Conservation (phyloP, 73 alveolate genomes). For the Tetrahymena elliotti region DNA sequence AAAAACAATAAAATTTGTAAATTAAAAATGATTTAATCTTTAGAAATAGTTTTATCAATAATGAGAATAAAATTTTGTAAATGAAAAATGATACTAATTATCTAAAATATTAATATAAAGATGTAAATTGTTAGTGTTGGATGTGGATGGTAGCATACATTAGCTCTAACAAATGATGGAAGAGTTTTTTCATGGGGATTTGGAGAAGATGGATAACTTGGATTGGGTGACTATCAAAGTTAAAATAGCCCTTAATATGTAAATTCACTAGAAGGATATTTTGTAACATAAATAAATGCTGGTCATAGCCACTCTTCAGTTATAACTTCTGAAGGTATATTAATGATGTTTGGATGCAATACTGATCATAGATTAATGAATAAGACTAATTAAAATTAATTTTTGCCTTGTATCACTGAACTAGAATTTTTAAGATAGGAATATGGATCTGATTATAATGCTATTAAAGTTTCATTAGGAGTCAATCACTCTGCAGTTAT, state of each 20-base stretch:
- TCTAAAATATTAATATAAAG: not conserved
- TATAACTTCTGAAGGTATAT: slow-evolving; percentile 30
- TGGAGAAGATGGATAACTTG: slow-evolving; percentile 94
- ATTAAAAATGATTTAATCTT: no score
- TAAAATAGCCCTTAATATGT: slow-evolving; percentile 34
- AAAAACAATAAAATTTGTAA: no score
- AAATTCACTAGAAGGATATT: slow-evolving; percentile 2
- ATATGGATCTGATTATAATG: not conserved
- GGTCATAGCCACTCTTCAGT: slow-evolving; percentile 73
- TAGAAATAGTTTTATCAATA: no score
- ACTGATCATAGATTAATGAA: slow-evolving; percentile 59
- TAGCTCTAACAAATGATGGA: slow-evolving; percentile 74
- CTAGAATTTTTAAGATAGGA: not conserved
- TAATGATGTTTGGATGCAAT: slow-evolving; percentile 67
- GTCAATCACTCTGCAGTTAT: slow-evolving; percentile 14
- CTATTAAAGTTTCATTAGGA: slow-evolving; percentile 4
- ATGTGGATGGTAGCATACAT: slow-evolving; percentile 90
- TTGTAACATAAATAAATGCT: slow-evolving; percentile 33
- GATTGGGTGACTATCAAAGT: slow-evolving; percentile 79
- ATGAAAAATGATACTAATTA: no score
- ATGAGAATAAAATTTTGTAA: no score
- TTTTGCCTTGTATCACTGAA: slow-evolving; percentile 38
- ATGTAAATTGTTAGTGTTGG: slow-evolving; percentile 25
- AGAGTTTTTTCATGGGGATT: slow-evolving; percentile 89
- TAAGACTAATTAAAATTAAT: slow-evolving; percentile 33